Evolutionary conservation across 768 basidiomycete species (phyloP), one percentile per base, ranked within the genome.

Genomic region (Boletus fagicola): DNA sequence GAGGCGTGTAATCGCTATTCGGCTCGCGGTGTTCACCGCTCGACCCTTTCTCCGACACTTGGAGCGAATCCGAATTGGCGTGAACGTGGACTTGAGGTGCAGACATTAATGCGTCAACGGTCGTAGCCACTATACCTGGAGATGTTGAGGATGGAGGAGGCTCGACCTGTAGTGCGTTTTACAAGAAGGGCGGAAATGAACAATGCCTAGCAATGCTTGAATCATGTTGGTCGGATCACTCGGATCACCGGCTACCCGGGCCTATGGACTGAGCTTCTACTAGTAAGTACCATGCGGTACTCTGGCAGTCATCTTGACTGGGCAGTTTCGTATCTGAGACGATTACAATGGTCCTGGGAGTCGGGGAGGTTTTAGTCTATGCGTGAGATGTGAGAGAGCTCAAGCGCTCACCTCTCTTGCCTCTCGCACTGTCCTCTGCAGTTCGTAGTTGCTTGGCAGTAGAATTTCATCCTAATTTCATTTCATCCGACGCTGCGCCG

Each of bases 41-140:
- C 9, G n/a, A 4, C 1, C 48, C 49, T 26, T 66, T 64, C n/a
- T 57, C 62, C 2, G 36, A 22, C 24, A 12, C 30, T 2, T 22
- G 28, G 30, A 24, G 28, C 5, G 54, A 18, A 18, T 53, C 46
- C 11, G 49, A 35, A 24, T 52, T 22, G 36, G 33, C 11, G 36
- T 33, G 45, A 24, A 38, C 11, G 13, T 35, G 43, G 33, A 24
- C 16, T 40, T 42, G 31, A 13, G 36, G 33, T 18, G 42, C 22
- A 36, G 57, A 60, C 62, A 60, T 16, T 9, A n/a, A n/a, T 62
- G 54, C 18, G 24, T 35, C 28, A 8, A 43, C 24, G 5, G n/a
- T 4, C 26, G 49, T 36, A 16, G 15, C 35, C 36, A 6, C 16
- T 26, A 28, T 8, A 33, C 12, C 11, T 33, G 31, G 24, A 12